Base-by-base conservation (phyloP, 2,329 filamentous ascomycete species). In the Ramularia endophylla region DNA sequence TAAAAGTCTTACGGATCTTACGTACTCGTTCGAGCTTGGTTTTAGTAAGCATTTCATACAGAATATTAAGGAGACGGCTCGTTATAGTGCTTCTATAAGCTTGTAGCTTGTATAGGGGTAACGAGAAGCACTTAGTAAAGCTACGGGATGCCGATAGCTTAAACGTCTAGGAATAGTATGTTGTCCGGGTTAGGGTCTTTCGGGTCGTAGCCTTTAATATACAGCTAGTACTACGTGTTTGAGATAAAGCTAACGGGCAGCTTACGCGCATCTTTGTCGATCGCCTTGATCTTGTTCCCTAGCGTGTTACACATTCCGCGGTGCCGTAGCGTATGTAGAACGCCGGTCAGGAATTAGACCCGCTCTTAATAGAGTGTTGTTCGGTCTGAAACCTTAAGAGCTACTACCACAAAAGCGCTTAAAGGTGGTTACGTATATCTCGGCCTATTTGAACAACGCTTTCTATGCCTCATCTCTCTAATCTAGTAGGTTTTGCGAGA, bases 211-310 rank as follows among this genome's bases (percentile, higher is more conserved):
- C 29, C 12, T 6, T 18, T 17, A 7, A 51, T 16, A 30, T 53
- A 41, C 30, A 45, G 22, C 33, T 51, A 49, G 28, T 54, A 54
- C 8, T 45, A 36, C 6, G 28, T 30, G 38, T 49, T 53, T 7
- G 49, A 52, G 11, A 53, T 35, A 18, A 40, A 51, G 36, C 41
- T 43, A 13, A 50, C 37, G 9, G 37, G 36, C 8, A 50, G 29
- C 8, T 46, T 38, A n/a, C 47, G 48, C 0, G 34, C 32, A 13
- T 31, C 19, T 18, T 47, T 41, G 8, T 44, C 36, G 11, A 41
- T 36, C 7, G 27, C 40, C 20, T 29, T 22, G 15, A 41, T 40
- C 1, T 44, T 15, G 16, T 28, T 32, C 3, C 17, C 12, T 8
- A 35, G 8, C n/a, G 20, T 19, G 7, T 30, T 8, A 1, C 18